These are phyloP conservation scores for Blastocystis sp. DNA, from an alignment of 352 stramenopile species.

Conservation along the genomic window DNA sequence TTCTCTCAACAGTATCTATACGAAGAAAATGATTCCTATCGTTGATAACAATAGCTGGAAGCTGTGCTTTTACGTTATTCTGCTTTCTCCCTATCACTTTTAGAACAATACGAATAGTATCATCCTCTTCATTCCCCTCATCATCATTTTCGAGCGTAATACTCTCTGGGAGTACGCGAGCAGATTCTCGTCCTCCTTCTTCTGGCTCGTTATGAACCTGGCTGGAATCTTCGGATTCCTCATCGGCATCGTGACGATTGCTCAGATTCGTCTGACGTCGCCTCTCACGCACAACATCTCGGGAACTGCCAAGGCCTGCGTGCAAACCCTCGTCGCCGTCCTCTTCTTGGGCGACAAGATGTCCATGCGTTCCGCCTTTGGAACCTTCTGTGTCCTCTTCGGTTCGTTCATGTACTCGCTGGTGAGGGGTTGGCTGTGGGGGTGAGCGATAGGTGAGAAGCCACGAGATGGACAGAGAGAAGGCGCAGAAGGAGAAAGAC, in stretches of 20 bases:
- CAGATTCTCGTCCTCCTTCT: slow-evolving; percentile 60
- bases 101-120: slow-evolving; percentile 77
- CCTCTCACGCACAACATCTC: slow-evolving; percentile 76
- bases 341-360: slow-evolving; percentile 71
- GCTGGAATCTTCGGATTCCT: slow-evolving; percentile 72
- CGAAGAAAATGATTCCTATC: slow-evolving; percentile 69
- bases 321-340: slow-evolving; percentile 71
- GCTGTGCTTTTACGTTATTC: slow-evolving; percentile 45
- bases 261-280: slow-evolving; percentile 71
- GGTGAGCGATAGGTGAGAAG: too few relatives aligned
- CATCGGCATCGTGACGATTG: slow-evolving; percentile 74
- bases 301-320: slow-evolving; percentile 70
- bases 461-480: slow-evolving; percentile 44
- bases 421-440: too few relatives aligned
- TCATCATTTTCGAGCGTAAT: slow-evolving; percentile 67
- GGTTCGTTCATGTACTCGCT: slow-evolving; percentile 68
- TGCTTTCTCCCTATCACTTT: slow-evolving; percentile 57
- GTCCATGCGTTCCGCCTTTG: slow-evolving; percentile 66
- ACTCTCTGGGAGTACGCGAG: slow-evolving; percentile 59
- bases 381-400: slow-evolving; percentile 67
- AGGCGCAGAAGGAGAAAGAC: slow-evolving; percentile 1
- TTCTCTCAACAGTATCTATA: slow-evolving; percentile 75
- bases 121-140: slow-evolving; percentile 70
- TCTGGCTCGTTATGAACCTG: slow-evolving; percentile 69
- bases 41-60: slow-evolving; percentile 62